Evolutionary conservation across 2,329 filamentous ascomycete species (phyloP), one percentile per base, ranked within the genome.

Genomic region (Monosporascus sp.): DNA sequence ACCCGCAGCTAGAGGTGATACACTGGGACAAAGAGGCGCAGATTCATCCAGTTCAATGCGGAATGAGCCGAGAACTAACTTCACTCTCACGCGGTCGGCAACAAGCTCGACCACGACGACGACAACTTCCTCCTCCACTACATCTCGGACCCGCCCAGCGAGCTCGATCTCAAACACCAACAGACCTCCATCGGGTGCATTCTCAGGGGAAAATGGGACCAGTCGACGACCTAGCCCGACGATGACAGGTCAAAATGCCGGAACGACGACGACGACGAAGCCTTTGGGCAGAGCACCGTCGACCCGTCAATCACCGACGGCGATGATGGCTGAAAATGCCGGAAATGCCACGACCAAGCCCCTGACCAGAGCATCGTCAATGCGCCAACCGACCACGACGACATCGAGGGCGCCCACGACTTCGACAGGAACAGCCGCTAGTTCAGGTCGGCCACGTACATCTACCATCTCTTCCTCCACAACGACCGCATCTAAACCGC

Each of bases 1-100:
- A 54, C 76, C 72, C 19, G 61, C 65, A 3, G 40, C 52, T 19
- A 56, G 56, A 9, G 57, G 54, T 31, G 56, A 55, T 48, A 57
- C 45, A 52, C 44, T 52, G 43, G 48, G n/a, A 14, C 53, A 59
- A 38, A 57, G 51, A 48, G 53, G 58, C 47, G 54, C 50, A 17
- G 57, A 19, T 20, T 58, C 26, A 27, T 27, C 27, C 11, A 11
- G 27, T 27, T 49, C 60, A 52, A 44, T 56, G 50, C 56, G 59
- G 45, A 60, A 44, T 48, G 65, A 67, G 40, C 52, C 63, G 26
- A 69, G 73, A 53, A 74, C 65, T 59, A 27, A 63, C 59, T 19
- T 81, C 78, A 9, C 78, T 35, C 58, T 64, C 48, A 65, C 69
- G 24, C 66, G 72, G 41, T 67, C 67, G 20, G 60, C 66, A 40